A percentile compares a stretch with the other conserved stretches of the same genome.
Evolutionary conservation across 192 early-diverging fungal species (phyloP).

Genomic region (Cetraspora pellucida): DNA sequence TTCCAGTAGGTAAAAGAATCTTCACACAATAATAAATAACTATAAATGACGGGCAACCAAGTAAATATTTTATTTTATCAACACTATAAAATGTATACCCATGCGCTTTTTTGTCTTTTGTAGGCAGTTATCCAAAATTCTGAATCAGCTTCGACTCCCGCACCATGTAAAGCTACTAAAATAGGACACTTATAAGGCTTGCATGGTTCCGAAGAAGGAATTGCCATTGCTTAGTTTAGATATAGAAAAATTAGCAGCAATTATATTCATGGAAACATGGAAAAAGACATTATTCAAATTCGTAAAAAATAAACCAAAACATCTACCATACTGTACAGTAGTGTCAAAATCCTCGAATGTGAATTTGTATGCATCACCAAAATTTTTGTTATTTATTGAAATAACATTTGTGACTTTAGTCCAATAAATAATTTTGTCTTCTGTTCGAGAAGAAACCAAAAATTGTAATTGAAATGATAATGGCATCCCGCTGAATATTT

Average conservation of each 20-base stretch:
- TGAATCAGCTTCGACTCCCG: constrained; percentile 64
- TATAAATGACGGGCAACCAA: not conserved
- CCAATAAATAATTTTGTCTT: not conserved
- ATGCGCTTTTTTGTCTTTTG: constrained; percentile 57
- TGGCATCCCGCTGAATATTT: not conserved
- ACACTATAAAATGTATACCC: constrained; percentile 51
- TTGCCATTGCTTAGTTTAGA: constrained; percentile 38
- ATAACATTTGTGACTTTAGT: constrained; percentile 20
- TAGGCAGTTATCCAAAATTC: constrained; percentile 67
- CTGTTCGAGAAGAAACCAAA: not conserved
- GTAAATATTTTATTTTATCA: not conserved
- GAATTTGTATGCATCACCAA: constrained; percentile 63
- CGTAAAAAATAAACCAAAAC: not conserved
- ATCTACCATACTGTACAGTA: constrained; percentile 69
- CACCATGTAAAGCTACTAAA: constrained; percentile 71
- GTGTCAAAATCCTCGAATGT: constrained; percentile 72
- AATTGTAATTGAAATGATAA: not conserved
- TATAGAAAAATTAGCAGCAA: not conserved
- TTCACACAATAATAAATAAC: constrained; percentile 33
- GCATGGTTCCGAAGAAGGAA: constrained; percentile 46
- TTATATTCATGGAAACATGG: not conserved
- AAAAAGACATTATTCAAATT: not conserved
- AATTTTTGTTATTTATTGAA: constrained; percentile 36
- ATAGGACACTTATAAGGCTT: constrained; percentile 46
- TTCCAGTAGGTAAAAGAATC: constrained; percentile 70